These are phyloP conservation scores for Podospora appendiculata DNA, from an alignment of 495 filamentous ascomycete genomes.

Conservation along the genomic window DNA sequence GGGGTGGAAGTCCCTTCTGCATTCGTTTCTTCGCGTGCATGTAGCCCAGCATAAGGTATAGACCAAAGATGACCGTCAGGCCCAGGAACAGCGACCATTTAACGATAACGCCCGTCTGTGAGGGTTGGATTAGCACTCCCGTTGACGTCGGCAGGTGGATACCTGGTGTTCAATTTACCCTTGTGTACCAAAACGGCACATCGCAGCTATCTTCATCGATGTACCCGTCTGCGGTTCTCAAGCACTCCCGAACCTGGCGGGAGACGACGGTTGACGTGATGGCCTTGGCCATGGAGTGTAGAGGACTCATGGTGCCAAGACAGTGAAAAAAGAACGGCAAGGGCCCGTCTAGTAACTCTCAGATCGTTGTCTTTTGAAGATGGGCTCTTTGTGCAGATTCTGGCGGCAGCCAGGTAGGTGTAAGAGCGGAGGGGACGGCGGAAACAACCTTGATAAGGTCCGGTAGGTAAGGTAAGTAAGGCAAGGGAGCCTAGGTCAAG, in stretches of 20 bases:
- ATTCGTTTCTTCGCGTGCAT: conserved; percentile 62
- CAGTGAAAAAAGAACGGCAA: neutral
- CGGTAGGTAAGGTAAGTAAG: too few relatives aligned
- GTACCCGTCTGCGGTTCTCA: conserved; percentile 15
- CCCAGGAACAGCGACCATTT: conserved; percentile 64
- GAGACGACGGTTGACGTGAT: conserved; percentile 2
- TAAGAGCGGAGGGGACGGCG: too few relatives aligned
- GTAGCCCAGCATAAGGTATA: conserved; percentile 51
- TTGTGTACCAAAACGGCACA: conserved; percentile 40
- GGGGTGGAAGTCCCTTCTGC: conserved; percentile 49
- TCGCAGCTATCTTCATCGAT: conserved; percentile 27
- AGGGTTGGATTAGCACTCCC: neutral
- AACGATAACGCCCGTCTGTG: conserved; percentile 50
- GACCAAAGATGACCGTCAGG: conserved; percentile 39
- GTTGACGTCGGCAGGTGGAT: neutral
- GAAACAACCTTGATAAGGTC: too few relatives aligned
- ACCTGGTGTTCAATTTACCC: conserved; percentile 24
- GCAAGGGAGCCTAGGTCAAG: too few relatives aligned
- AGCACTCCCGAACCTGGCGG: conserved; percentile 11
- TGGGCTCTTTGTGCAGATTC: too few relatives aligned
- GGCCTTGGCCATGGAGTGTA: neutral
- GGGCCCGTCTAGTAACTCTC: too few relatives aligned
- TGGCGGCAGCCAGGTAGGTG: too few relatives aligned
- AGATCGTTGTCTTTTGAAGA: too few relatives aligned
- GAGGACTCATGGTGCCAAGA: conserved; percentile 3